Base-by-base conservation (phyloP, 2,329 filamentous ascomycete genomes). In the Ilyonectria destructans region DNA sequence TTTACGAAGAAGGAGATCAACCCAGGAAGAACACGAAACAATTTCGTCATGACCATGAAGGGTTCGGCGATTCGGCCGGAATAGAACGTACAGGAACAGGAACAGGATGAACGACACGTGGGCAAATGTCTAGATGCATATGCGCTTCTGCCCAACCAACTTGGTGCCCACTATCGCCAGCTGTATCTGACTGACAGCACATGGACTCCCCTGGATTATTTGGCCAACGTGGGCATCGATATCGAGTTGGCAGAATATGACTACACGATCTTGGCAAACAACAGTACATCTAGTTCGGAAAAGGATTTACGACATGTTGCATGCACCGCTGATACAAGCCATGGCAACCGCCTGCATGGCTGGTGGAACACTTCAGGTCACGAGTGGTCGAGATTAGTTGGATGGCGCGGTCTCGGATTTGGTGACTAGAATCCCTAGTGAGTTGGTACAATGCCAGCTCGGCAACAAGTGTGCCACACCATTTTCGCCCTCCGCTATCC, bases 11-110 rank as follows among this genome's bases (percentile, higher is more conserved):
- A 89, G 69, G 92, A 96, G 78, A 80, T 97, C 46, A 91, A 93
- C 69, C 88, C 93, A 23, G 95, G 95, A 12, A 84, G 85, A 60
- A 88, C 86, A 26, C 90, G 95, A 79, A 99, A 99, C 82, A 98
- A 99, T 78, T 99, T 98, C 80, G 90, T 93, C 15, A 91, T 98
- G 74, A 88, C 94, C 17, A 80, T 97, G 68, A 84, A 85, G 80
- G 63, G 65, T 52, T 65, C 70, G 48, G 67, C 62, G 57, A 65
- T 58, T 68, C 73, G 73, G 59, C 58, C 64, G 49, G 65, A 54
- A 58, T 74, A 64, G 29, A 69, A 46, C 17, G 37, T 52, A 64
- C 62, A 55, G 46, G 65, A 61, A 17, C 26, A 54, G 52, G 35
- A 35, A 17, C 58, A 66, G 56, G 69, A 33, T 21, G 29, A 54